Evolutionary conservation across 805 yeast species (phyloP).

Genomic region (Candida takata): DNA sequence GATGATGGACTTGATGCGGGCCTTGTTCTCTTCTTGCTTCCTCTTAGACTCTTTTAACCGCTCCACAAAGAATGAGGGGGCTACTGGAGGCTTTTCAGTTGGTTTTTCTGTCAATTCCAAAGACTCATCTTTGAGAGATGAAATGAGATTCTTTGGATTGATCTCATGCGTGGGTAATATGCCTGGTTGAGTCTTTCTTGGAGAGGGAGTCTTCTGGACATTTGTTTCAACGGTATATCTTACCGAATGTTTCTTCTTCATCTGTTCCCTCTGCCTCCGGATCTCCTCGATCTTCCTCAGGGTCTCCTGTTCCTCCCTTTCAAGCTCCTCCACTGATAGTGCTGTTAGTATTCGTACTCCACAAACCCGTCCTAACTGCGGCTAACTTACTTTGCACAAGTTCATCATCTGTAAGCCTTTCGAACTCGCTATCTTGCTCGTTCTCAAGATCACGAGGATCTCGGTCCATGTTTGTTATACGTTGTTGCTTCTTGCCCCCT

Average conservation of each 20-base stretch:
- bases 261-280: not conserved
- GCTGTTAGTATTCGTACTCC: not conserved
- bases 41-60: slow-evolving; percentile 22
- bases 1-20: slow-evolving; percentile 23
- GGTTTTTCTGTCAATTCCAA: not conserved
- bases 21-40: slow-evolving; percentile 19
- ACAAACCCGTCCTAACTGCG: not conserved
- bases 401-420: slow-evolving; percentile 10
- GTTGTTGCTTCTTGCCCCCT: too few species aligned
- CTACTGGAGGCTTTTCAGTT: not conserved
- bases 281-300: not conserved
- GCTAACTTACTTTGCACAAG: too few species aligned
- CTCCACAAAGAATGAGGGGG: slow-evolving; percentile 28
- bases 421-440: slow-evolving; percentile 8
- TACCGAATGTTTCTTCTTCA: not conserved
- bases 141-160: slow-evolving; percentile 3
- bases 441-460: slow-evolving; percentile 10
- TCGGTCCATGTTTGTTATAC: slow-evolving; percentile 1
- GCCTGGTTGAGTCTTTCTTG: slow-evolving; percentile 2
- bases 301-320: slow-evolving; percentile 2
- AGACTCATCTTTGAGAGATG: not conserved
- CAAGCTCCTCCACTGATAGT: slow-evolving; percentile 1
- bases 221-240: slow-evolving; percentile 1
- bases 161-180: not conserved
- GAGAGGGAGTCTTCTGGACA: slow-evolving; percentile 11